These are phyloP conservation scores for Epichloe amarillans DNA, from an alignment of 2,329 filamentous ascomycete species.

Conservation along the genomic window DNA sequence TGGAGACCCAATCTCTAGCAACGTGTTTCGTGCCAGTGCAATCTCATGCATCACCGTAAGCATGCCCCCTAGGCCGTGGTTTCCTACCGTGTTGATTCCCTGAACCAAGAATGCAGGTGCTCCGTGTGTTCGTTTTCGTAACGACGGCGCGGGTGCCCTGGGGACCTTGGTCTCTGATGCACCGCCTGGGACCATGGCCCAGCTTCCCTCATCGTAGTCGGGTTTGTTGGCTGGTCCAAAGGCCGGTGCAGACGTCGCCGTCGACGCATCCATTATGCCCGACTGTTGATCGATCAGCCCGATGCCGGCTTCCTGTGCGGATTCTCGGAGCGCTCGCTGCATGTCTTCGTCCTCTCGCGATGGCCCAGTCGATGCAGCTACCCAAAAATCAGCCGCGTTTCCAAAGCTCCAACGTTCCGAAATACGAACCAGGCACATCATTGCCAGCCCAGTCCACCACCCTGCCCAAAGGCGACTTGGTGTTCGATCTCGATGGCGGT, in stretches of 20 bases:
- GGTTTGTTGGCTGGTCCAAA: constrained; percentile 48
- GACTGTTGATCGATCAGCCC: constrained; percentile 32
- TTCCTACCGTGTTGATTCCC: constrained; percentile 17
- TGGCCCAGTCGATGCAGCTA: constrained; percentile 15
- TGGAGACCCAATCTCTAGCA: constrained; percentile 31
- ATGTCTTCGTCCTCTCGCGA: constrained; percentile 42
- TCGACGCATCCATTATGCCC: constrained; percentile 30
- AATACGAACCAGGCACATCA: constrained; percentile 24
- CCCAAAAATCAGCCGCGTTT: not conserved
- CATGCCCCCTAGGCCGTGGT: constrained; percentile 37
- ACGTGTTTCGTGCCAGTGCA: constrained; percentile 40
- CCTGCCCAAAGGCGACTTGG: constrained; percentile 41
- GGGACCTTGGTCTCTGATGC: constrained; percentile 12
- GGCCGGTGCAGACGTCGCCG: constrained; percentile 22
- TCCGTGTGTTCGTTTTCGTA: constrained; percentile 26
- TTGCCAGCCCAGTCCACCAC: constrained; percentile 34
- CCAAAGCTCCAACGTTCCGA: not conserved
- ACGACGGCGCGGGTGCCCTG: constrained; percentile 21
- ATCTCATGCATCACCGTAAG: constrained; percentile 48
- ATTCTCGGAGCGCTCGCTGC: constrained; percentile 41
- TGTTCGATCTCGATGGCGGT: constrained; percentile 47
- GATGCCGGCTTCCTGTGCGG: constrained; percentile 37
- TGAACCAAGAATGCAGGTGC: constrained; percentile 39
- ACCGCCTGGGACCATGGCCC: constrained; percentile 42
- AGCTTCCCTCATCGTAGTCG: constrained; percentile 41